A percentile compares a stretch with the other conserved stretches of the same genome.
Evolutionary conservation across 148 eudicot genomes (phyloP).

Genomic region (Agrostemma githago): DNA sequence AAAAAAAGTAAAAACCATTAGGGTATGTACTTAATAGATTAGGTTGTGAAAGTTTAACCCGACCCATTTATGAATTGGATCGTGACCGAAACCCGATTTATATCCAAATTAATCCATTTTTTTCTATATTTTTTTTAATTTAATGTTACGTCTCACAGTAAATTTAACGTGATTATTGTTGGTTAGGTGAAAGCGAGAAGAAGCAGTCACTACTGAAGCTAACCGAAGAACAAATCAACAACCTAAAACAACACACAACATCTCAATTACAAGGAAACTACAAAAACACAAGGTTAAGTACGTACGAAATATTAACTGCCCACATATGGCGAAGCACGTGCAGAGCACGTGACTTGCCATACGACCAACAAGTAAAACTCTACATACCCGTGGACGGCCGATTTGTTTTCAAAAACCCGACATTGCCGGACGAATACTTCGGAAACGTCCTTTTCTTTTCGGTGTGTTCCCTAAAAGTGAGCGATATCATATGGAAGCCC

Average conservation of each 20-base stretch:
- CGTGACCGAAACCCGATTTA: too few species aligned
- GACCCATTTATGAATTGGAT: too few species aligned
- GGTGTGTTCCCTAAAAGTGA: conserved; percentile 12
- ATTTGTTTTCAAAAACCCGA: conserved; percentile 22
- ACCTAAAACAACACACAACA: conserved; percentile 22
- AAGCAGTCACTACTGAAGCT: conserved; percentile 18
- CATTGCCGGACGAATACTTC: conserved; percentile 26
- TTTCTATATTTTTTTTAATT: too few species aligned
- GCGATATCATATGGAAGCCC: conserved; percentile 20
- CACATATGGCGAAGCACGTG: conserved; percentile 34
- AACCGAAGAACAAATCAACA: conserved; percentile 18
- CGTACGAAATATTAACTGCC: conserved; percentile 31
- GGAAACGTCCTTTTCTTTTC: conserved; percentile 34
- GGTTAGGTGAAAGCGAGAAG: conserved; percentile 26
- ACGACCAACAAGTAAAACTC: conserved; percentile 28
- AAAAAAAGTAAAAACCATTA: too few species aligned
- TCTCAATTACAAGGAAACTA: neutral
- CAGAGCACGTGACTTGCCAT: conserved; percentile 19
- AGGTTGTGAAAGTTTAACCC: too few species aligned
- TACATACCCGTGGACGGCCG: conserved; percentile 37
- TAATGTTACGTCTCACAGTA: too few species aligned
- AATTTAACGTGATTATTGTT: neutral
- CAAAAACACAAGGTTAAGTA: conserved; percentile 16
- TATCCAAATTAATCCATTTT: too few species aligned
- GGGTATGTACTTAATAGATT: too few species aligned